These are phyloP conservation scores for Acacia concinna DNA, from an alignment of 331 rosid species.

Conservation along the genomic window DNA sequence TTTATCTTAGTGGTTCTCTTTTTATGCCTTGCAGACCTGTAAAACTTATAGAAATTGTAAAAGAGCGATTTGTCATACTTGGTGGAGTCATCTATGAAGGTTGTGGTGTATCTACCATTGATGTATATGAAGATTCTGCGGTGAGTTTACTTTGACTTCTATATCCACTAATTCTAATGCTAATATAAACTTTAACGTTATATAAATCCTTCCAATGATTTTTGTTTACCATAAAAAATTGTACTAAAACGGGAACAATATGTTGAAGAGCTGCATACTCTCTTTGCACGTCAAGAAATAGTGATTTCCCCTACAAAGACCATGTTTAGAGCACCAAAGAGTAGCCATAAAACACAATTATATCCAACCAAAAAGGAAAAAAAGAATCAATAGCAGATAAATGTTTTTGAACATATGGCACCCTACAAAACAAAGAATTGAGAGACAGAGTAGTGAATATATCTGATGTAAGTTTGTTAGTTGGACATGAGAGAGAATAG, in stretches of 20 bases:
- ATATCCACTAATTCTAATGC: conserved; percentile 12
- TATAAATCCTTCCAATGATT: conserved; percentile 8
- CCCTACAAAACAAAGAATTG: background rate
- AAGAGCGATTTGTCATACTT: conserved; percentile 71
- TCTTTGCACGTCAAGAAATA: background rate
- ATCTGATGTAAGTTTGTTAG: background rate
- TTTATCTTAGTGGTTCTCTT: background rate
- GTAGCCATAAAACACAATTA: background rate
- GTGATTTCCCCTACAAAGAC: background rate
- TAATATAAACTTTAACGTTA: background rate
- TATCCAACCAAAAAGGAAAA: background rate
- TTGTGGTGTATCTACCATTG: conserved; percentile 57
- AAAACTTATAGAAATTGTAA: conserved; percentile 76
- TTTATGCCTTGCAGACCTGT: conserved; percentile 60
- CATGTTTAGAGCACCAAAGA: background rate
- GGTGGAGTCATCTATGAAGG: conserved; percentile 88
- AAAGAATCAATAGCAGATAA: background rate
- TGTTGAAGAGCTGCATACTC: background rate
- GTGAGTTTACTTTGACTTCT: conserved; percentile 57
- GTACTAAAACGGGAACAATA: background rate
- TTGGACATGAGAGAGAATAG: background rate
- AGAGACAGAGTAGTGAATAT: too few species aligned
- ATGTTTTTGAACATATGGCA: background rate
- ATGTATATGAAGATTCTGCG: conserved; percentile 74
- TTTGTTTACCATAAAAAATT: background rate